These are phyloP conservation scores for Aciculosporium take DNA, from an alignment of 2,329 filamentous ascomycete genomes.

Conservation along the genomic window DNA sequence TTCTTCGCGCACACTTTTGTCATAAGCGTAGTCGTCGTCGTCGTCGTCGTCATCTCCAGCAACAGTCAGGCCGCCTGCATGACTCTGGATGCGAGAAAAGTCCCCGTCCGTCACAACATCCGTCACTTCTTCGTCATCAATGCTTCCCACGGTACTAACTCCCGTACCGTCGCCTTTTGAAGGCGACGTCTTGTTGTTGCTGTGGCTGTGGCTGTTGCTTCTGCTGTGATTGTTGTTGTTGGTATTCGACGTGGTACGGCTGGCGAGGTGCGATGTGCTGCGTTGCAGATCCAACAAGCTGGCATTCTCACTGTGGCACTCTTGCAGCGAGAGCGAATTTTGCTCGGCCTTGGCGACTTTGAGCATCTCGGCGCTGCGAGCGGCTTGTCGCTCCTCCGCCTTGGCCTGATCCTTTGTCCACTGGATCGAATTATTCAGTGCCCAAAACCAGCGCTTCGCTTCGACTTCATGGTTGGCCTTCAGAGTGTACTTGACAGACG, in stretches of 20 bases:
- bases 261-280: slow-evolving; percentile 30
- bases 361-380: slow-evolving; percentile 59
- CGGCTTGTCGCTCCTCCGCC: slow-evolving; percentile 68
- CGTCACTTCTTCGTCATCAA: slow-evolving; percentile 38
- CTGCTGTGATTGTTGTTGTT: slow-evolving; percentile 5
- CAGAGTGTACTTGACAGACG: slow-evolving; percentile 93
- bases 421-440: slow-evolving; percentile 95
- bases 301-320: slow-evolving; percentile 36
- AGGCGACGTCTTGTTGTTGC: slow-evolving; percentile 12
- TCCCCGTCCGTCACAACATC: slow-evolving; percentile 33
- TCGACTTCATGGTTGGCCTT: slow-evolving; percentile 98
- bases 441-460: slow-evolving; percentile 98
- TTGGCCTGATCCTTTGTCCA: slow-evolving; percentile 96
- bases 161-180: slow-evolving; percentile 23
- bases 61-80: slow-evolving; percentile 19
- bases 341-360: slow-evolving; percentile 70
- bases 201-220: too few species aligned
- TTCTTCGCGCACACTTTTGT: slow-evolving; percentile 68
- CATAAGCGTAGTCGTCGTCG: slow-evolving; percentile 59
- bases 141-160: slow-evolving; percentile 32
- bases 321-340: slow-evolving; percentile 31
- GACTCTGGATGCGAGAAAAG: slow-evolving; percentile 21
- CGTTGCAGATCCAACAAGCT: slow-evolving; percentile 32
- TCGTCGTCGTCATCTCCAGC: slow-evolving; percentile 34
- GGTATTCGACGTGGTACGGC: slow-evolving; percentile 12